Evolutionary conservation across 208 protist genomes (phyloP).

Genomic region (Spongospora subterranea): DNA sequence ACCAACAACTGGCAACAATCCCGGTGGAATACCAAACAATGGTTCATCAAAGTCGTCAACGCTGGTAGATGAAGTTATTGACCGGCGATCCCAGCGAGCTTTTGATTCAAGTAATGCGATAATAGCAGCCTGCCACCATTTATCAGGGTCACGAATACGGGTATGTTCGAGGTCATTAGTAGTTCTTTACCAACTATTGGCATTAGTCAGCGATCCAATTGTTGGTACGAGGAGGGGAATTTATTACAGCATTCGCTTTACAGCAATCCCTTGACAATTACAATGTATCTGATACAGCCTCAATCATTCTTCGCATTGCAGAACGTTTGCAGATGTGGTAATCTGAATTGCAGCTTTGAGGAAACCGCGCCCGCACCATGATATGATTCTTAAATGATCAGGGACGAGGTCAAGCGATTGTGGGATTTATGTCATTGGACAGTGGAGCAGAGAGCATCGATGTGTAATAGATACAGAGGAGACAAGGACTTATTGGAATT

Average conservation of each 20-base stretch:
- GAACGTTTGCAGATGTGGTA: background rate
- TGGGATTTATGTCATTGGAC: background rate
- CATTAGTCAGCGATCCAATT: background rate
- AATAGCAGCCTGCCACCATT: background rate
- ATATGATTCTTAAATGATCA: background rate
- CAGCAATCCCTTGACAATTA: background rate
- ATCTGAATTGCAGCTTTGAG: too few relatives aligned
- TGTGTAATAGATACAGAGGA: constrained; percentile 5
- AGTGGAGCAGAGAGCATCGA: background rate
- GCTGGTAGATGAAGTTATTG: background rate
- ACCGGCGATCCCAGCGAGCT: background rate
- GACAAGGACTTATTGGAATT: background rate
- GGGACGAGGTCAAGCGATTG: background rate
- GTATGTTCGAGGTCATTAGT: background rate
- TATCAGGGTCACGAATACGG: background rate
- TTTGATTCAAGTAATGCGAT: background rate
- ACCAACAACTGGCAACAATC: too few relatives aligned
- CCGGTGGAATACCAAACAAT: too few relatives aligned
- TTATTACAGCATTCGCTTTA: background rate
- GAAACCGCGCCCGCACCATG: background rate
- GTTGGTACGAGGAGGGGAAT: background rate
- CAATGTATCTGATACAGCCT: background rate
- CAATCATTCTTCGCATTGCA: background rate
- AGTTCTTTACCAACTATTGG: background rate
- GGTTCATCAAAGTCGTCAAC: background rate